Evolutionary conservation across 2,329 filamentous ascomycete species (phyloP).

Genomic region (Periglandula ipomoeae): DNA sequence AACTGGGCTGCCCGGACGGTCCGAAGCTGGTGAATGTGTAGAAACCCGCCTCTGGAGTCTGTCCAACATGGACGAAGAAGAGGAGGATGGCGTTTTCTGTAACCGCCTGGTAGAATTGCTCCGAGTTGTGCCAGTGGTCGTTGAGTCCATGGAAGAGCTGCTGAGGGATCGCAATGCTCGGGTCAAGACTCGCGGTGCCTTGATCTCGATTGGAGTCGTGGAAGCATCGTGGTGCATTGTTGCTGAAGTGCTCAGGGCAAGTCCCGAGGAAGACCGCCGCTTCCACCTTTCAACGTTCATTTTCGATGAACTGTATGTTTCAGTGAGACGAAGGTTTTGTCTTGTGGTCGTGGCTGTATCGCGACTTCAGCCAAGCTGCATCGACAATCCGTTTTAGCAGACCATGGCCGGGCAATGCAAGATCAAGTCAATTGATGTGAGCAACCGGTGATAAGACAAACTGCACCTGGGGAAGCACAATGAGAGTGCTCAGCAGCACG

Average conservation of each 20-base stretch:
- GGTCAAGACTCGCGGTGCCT: slow-evolving; percentile 26
- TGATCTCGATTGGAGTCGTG: slow-evolving; percentile 17
- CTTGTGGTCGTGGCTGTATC: not conserved
- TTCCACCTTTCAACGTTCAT: slow-evolving; percentile 28
- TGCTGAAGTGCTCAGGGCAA: slow-evolving; percentile 16
- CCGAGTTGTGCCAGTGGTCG: slow-evolving; percentile 22
- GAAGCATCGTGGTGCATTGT: slow-evolving; percentile 13
- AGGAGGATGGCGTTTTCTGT: slow-evolving; percentile 29
- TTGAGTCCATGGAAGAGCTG: slow-evolving; percentile 31
- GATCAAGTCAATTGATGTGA: not conserved
- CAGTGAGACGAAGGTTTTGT: not conserved
- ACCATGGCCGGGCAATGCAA: slow-evolving; percentile 5
- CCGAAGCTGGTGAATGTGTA: slow-evolving; percentile 25
- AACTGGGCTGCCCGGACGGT: slow-evolving; percentile 18
- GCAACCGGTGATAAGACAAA: not conserved
- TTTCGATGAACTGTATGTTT: not conserved
- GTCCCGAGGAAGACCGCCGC: slow-evolving; percentile 22
- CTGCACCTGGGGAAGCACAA: not conserved
- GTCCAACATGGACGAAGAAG: slow-evolving; percentile 32
- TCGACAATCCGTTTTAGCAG: not conserved
- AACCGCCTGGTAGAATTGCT: slow-evolving; percentile 24
- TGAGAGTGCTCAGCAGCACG: not conserved
- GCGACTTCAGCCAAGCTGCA: not conserved
- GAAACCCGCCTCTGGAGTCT: slow-evolving; percentile 32
- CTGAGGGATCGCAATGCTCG: slow-evolving; percentile 30